Evolutionary conservation across 176 grass and related monocot species (phyloP).

Genomic region (Oryza meridionalis): DNA sequence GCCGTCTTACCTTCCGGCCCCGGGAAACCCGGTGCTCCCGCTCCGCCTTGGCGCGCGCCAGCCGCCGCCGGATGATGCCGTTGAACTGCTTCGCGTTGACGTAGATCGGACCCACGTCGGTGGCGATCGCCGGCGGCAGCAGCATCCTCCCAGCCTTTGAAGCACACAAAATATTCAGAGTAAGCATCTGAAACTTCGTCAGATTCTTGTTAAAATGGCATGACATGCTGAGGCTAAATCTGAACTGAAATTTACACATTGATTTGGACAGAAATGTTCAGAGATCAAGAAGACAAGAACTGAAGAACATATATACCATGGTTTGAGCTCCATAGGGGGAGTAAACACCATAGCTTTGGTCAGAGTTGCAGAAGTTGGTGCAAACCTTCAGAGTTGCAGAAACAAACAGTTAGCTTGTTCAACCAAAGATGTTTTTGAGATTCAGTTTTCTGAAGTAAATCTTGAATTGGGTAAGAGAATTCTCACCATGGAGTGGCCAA

Average conservation of each 20-base stretch:
- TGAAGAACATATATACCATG: conserved; percentile 28
- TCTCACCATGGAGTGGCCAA: conserved; percentile 48
- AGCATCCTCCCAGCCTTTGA: conserved; percentile 51
- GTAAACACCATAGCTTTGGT: conserved; percentile 45
- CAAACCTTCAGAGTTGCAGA: conserved; percentile 28
- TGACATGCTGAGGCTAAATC: not conserved
- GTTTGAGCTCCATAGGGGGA: conserved; percentile 38
- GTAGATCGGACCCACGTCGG: conserved; percentile 48
- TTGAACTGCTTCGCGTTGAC: conserved; percentile 80
- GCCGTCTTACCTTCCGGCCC: conserved; percentile 48
- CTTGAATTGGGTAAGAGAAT: not conserved
- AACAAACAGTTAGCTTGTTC: not conserved
- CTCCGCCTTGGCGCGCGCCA: conserved; percentile 52
- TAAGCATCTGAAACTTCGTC: not conserved
- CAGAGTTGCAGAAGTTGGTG: conserved; percentile 36
- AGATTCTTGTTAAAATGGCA: not conserved
- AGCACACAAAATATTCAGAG: conserved; percentile 1
- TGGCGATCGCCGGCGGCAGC: conserved; percentile 43
- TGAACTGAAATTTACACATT: not conserved
- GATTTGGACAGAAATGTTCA: not conserved
- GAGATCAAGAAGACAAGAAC: not conserved
- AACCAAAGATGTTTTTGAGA: not conserved
- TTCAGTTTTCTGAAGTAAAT: not conserved
- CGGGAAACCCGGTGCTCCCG: conserved; percentile 41
- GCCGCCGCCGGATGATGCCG: conserved; percentile 66